Percentiles rank a stretch among this genome's conserved stretches.
phyloP scores from a whole-genome alignment of 2,329 filamentous ascomycete species.

The Juglanconis juglandina region DNA sequence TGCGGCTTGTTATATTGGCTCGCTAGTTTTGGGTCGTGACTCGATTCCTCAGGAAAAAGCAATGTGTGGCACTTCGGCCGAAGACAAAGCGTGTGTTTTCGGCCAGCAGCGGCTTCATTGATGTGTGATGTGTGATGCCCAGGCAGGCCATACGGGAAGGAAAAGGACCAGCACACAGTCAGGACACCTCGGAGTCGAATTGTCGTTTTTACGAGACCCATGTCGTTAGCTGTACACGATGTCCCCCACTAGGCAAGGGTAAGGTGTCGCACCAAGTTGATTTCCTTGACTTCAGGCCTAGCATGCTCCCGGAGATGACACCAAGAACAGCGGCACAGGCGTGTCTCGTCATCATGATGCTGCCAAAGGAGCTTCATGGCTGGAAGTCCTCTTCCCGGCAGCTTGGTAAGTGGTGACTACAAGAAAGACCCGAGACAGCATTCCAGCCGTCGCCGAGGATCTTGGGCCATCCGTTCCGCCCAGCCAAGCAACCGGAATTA shows the following conservation, averaged over 20 bases:
- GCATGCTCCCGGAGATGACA: neutral
- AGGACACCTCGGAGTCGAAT: too few relatives aligned
- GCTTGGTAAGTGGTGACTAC: neutral
- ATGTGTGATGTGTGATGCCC: conserved; percentile 1
- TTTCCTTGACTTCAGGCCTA: neutral
- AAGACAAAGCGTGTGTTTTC: neutral
- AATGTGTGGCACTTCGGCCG: neutral
- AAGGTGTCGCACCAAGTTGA: neutral
- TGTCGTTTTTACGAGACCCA: neutral
- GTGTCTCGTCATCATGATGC: conserved; percentile 7
- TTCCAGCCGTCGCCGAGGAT: too few relatives aligned
- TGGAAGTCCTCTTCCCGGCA: neutral
- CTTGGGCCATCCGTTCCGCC: too few relatives aligned
- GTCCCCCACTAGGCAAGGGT: conserved; percentile 7
- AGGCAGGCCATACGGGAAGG: neutral
- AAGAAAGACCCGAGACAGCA: neutral
- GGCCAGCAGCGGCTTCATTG: neutral
- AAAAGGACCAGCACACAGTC: neutral
- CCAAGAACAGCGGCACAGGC: neutral
- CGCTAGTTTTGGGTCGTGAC: neutral
- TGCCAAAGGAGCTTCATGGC: neutral
- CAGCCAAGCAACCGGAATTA: too few relatives aligned
- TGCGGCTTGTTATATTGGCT: neutral
- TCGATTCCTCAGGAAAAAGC: neutral
- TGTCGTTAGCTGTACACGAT: conserved; percentile 6